A percentile compares a stretch with the other conserved stretches of the same genome.
phyloP scores from a whole-genome alignment of 2,329 filamentous ascomycete species.

The Aspergillus phoenicis region DNA sequence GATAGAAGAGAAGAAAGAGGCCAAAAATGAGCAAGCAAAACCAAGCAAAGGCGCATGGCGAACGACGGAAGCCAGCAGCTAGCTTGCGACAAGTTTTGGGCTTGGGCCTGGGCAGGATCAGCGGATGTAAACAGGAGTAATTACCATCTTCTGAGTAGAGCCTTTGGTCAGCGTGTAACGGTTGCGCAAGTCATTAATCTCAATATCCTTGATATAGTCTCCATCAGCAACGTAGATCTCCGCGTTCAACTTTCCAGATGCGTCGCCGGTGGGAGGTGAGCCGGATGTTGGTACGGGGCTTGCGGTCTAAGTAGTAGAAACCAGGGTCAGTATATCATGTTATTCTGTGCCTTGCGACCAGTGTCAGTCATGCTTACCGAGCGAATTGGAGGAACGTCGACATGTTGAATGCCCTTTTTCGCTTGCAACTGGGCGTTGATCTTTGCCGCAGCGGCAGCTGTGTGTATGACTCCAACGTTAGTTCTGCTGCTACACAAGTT shows the following conservation, averaged over 20 bases:
- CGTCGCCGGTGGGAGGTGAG: slow-evolving; percentile 51
- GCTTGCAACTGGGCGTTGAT: slow-evolving; percentile 83
- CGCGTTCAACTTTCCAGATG: slow-evolving; percentile 67
- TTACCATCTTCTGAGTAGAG: slow-evolving; percentile 99
- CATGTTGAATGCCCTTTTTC: slow-evolving; percentile 86
- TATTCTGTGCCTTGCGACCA: background rate
- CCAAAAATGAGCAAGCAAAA: slow-evolving; percentile 37
- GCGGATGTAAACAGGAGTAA: slow-evolving; percentile 70
- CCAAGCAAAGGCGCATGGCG: slow-evolving; percentile 37
- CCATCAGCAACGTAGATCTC: slow-evolving; percentile 95
- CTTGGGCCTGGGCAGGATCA: slow-evolving; percentile 59
- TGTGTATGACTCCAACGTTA: slow-evolving; percentile 23
- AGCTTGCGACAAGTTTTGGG: slow-evolving; percentile 37
- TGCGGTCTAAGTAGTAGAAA: slow-evolving; percentile 37
- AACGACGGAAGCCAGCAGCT: slow-evolving; percentile 33
- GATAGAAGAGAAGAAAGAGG: slow-evolving; percentile 19
- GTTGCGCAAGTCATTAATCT: slow-evolving; percentile 96
- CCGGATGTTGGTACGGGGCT: slow-evolving; percentile 60
- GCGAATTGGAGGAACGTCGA: slow-evolving; percentile 81
- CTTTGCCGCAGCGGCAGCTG: slow-evolving; percentile 83
- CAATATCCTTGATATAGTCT: slow-evolving; percentile 98
- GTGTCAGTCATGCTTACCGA: slow-evolving; percentile 48
- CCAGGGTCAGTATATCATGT: background rate
- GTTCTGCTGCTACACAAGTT: slow-evolving; percentile 5
- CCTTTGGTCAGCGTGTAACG: slow-evolving; percentile 97